Base-by-base conservation (phyloP, 2,329 filamentous ascomycete genomes). In the Fusarium falciforme region DNA sequence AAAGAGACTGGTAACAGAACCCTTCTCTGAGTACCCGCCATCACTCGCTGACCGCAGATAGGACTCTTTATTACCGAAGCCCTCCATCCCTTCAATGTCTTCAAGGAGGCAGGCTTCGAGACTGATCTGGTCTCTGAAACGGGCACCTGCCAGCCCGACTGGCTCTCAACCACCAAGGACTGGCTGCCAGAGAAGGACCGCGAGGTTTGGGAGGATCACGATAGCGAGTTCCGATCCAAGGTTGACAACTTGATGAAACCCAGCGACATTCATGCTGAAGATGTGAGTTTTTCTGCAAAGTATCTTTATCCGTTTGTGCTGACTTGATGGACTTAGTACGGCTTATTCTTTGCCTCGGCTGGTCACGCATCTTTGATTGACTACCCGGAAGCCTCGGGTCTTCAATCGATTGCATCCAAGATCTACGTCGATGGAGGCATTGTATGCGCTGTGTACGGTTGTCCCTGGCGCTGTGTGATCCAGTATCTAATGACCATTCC, bases 151-250 rank as follows among this genome's bases (percentile, higher is more conserved):
- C 31, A 20, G 5, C 17, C 52, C 8, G 52, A 57, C 2, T 57
- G 52, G 52, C 52, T 57, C 20, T 57, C 52, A 35, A 31, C 31
- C n/a, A 31, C 31, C 20, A 31, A 31, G 5, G 52, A 57, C 52
- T 57, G 31, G n/a, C 31, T 57, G 29, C 31, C 31, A 3, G 52
- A 35, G 3, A 70, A 72, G 1, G 70, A 72, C 2, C 17, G 68
- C 0, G 4, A 66, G 7, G 57, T 16, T 7, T 87, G 83, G 83
- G 81, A 85, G 9, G 79, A 87, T 61, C 52, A 61, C 22, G 76
- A 75, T 68, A 83, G 84, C 71, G 83, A 83, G 8, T 87, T 88
- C 77, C 80, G 84, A 63, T 78, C 80, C 60, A 86, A 87, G 76
- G 78, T 87, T 11, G 85, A 87, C 73, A 80, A 81, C 38, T 79